Conservation (phyloP, 495 filamentous ascomycete genomes). For the Annulohypoxylon stygium region DNA sequence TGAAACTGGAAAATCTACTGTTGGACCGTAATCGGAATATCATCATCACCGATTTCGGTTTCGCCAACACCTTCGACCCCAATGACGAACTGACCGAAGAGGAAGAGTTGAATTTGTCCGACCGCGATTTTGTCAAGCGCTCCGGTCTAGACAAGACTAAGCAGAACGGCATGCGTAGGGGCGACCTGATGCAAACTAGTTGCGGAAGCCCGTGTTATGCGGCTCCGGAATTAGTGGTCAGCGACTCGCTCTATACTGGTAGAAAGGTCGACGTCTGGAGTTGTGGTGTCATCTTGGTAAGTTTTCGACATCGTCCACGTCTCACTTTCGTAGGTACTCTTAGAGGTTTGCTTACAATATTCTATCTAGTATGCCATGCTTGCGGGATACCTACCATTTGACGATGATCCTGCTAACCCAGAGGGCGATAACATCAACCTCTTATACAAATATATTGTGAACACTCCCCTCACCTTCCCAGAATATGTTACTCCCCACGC, state of each 20-base stretch:
- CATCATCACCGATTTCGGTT: slow-evolving; percentile 99
- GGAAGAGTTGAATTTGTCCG: slow-evolving; percentile 86
- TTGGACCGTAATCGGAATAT: slow-evolving; percentile 98
- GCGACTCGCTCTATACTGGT: slow-evolving; percentile 96
- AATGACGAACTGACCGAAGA: slow-evolving; percentile 89
- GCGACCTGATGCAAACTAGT: slow-evolving; percentile 85
- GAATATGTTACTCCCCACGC: slow-evolving; percentile 99
- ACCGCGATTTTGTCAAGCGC: slow-evolving; percentile 85
- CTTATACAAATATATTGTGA: slow-evolving; percentile 99
- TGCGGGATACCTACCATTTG: slow-evolving; percentile 97
- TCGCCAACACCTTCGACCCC: slow-evolving; percentile 97
- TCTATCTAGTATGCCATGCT: slow-evolving; percentile 96
- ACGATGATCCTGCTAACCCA: slow-evolving; percentile 98
- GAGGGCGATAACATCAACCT: slow-evolving; percentile 99
- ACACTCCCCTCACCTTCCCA: slow-evolving; percentile 95
- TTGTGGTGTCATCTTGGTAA: slow-evolving; percentile 97
- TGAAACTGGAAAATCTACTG: slow-evolving; percentile 96
- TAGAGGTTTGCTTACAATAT: slow-evolving; percentile 27
- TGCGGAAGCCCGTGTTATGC: slow-evolving; percentile 95
- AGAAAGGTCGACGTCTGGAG: slow-evolving; percentile 99
- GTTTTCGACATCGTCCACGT: slow-evolving; percentile 49
- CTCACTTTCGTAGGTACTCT: slow-evolving; percentile 28
- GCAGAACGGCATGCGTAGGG: slow-evolving; percentile 69
- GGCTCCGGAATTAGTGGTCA: slow-evolving; percentile 96
- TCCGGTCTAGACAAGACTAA: slow-evolving; percentile 76